phyloP scores from a whole-genome alignment of 805 yeast genomes.

The Kluyveromyces siamensis region DNA sequence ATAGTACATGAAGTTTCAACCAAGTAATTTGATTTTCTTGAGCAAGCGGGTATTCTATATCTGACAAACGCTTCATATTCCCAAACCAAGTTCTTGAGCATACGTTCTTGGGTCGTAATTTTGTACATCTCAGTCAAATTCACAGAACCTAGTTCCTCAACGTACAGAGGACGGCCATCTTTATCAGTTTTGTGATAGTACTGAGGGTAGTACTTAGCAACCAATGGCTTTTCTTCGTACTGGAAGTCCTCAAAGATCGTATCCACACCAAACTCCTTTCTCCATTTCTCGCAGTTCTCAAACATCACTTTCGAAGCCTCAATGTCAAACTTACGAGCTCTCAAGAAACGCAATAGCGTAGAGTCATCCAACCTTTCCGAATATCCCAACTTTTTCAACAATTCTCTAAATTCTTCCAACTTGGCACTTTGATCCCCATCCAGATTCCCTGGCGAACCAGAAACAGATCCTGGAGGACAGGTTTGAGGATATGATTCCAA shows the following conservation, averaged over 20 bases:
- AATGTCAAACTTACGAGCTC: constrained; percentile 92
- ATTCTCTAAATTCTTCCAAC: constrained; percentile 48
- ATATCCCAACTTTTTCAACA: constrained; percentile 56
- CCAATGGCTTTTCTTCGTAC: constrained; percentile 86
- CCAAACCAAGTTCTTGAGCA: constrained; percentile 94
- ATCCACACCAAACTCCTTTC: constrained; percentile 77
- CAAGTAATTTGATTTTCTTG: constrained; percentile 66
- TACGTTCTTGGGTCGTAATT: constrained; percentile 89
- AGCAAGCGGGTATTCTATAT: constrained; percentile 87
- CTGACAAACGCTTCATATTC: constrained; percentile 88
- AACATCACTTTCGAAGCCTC: constrained; percentile 75
- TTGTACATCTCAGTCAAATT: constrained; percentile 86
- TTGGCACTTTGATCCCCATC: constrained; percentile 57
- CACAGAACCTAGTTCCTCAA: constrained; percentile 89
- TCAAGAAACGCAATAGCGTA: constrained; percentile 69
- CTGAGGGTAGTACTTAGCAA: constrained; percentile 88
- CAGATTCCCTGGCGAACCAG: constrained; percentile 78
- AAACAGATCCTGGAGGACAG: constrained; percentile 49
- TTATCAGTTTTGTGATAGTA: constrained; percentile 95
- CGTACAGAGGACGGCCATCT: constrained; percentile 94
- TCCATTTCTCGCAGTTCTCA: constrained; percentile 84
- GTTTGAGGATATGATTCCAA: constrained; percentile 61
- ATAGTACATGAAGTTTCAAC: constrained; percentile 96
- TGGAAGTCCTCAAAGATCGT: constrained; percentile 81
- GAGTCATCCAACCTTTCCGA: constrained; percentile 82